These are phyloP conservation scores for Berkeleyomyces basicola DNA, from an alignment of 2,329 filamentous ascomycete species.

Conservation along the genomic window DNA sequence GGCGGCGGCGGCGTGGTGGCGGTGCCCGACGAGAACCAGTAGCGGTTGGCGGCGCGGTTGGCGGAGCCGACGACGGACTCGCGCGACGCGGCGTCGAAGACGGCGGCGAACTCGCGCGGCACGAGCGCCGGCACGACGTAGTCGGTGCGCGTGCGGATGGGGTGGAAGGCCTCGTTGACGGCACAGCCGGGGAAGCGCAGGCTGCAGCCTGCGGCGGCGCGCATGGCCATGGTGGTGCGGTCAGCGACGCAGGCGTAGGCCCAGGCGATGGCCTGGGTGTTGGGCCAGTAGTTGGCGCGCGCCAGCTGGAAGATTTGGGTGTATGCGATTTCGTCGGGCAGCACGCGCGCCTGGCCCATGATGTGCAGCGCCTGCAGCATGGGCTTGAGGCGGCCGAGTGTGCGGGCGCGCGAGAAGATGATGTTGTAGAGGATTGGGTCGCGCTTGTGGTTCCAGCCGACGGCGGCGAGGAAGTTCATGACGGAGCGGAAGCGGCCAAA, in stretches of 20 bases:
- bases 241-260: conserved; percentile 20
- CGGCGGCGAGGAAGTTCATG: background rate
- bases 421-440: conserved; percentile 9
- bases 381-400: background rate
- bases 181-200: conserved; percentile 9
- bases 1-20: background rate
- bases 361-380: background rate
- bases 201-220: conserved; percentile 15
- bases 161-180: background rate
- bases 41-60: background rate
- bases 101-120: conserved; percentile 2
- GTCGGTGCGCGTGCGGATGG: background rate
- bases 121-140: conserved; percentile 12
- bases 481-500: conserved; percentile 19
- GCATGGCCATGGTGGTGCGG: conserved; percentile 19
- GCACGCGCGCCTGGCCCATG: background rate
- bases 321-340: conserved; percentile 2
- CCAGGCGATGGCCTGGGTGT: conserved; percentile 21
- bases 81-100: background rate
- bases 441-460: background rate
- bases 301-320: conserved; percentile 8
- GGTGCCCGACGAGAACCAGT: background rate
- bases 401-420: conserved; percentile 9
- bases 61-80: background rate
- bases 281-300: conserved; percentile 14